A percentile compares a stretch with the other conserved stretches of the same genome.
Evolutionary conservation across 2,329 filamentous ascomycete species (phyloP).

Genomic region (Xylogone sp.): DNA sequence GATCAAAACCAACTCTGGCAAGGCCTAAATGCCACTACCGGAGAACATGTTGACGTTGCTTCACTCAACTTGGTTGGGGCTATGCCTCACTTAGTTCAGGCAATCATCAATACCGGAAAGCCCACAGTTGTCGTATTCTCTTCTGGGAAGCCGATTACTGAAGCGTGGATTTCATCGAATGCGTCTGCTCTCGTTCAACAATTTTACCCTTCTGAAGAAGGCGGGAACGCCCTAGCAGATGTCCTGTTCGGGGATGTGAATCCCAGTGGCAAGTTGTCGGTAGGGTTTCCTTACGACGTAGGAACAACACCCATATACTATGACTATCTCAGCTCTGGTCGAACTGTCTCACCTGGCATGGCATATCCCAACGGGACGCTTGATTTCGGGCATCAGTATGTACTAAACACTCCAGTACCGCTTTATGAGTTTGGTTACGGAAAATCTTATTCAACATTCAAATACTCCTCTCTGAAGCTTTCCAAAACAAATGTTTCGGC

Average conservation of each 20-base stretch:
- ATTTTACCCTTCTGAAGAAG: slow-evolving; percentile 77
- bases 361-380: slow-evolving; percentile 73
- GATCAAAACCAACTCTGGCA: slow-evolving; percentile 70
- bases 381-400: slow-evolving; percentile 83
- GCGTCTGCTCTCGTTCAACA: slow-evolving; percentile 67
- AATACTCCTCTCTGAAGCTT: slow-evolving; percentile 43
- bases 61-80: slow-evolving; percentile 66
- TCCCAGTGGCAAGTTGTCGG: slow-evolving; percentile 65
- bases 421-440: slow-evolving; percentile 87
- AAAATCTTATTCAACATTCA: slow-evolving; percentile 63
- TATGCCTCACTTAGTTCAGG: slow-evolving; percentile 61
- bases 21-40: slow-evolving; percentile 69
- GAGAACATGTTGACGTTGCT: slow-evolving; percentile 67
- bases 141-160: slow-evolving; percentile 73
- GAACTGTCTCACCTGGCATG: slow-evolving; percentile 66
- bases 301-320: slow-evolving; percentile 68
- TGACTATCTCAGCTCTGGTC: slow-evolving; percentile 69
- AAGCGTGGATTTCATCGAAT: slow-evolving; percentile 65
- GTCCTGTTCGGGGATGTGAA: slow-evolving; percentile 76
- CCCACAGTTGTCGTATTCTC: slow-evolving; percentile 82
- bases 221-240: slow-evolving; percentile 75
- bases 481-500: slow-evolving; percentile 31
- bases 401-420: slow-evolving; percentile 72
- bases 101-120: slow-evolving; percentile 63
- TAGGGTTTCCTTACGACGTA: slow-evolving; percentile 64